Evolutionary conservation across 352 stramenopile genomes (phyloP), one percentile per base, ranked within the genome.

Genomic region (Phytophthora litchii): DNA sequence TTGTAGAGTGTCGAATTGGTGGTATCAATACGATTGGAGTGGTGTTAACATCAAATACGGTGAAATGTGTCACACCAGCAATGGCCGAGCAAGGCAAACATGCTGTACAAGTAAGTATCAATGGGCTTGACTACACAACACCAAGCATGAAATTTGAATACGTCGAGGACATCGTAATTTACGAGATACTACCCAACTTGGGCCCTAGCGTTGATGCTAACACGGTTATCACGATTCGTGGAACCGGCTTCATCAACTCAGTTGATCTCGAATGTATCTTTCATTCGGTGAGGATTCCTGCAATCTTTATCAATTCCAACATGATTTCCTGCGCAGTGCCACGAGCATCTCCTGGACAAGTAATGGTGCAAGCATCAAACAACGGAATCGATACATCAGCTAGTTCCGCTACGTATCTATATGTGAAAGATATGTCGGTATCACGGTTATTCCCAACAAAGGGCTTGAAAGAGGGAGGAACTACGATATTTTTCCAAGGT

Each of bases 401-500:
- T 20, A 71, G 36, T 21, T 67, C 37, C 13, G 46, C 48, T 17
- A 35, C 44, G 0, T 98, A 96, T 65, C 19, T 85, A 3, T 99
- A 97, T 57, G 32, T 96, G 4, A 67, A 78, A 3, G 91, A 98
- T 34, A 60, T 97, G 40, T 86, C 82, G 0, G 71, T 99, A 17
- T 64, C 86, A 6, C 72, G 60, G 27, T 57, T 98, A 35, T 72
- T 70, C 9, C 95, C 96, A 1, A 76, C 57, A 8, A 72, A 64
- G n/a, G 90, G 89, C 13, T 67, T 92, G 2, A 85, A 90, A 32
- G 64, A 88, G 21, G 88, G 88, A 36, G 80, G 91, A 17, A 86
- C 83, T 3, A 87, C 94, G 1, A 66, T 98, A 1, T 98, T 98
- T 67, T 75, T 98, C 5, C 83, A 85, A 42, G 97, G 97, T 12